Conservation (phyloP, 176 grass and related monocot species). For the Bonia amplexicaulis region DNA sequence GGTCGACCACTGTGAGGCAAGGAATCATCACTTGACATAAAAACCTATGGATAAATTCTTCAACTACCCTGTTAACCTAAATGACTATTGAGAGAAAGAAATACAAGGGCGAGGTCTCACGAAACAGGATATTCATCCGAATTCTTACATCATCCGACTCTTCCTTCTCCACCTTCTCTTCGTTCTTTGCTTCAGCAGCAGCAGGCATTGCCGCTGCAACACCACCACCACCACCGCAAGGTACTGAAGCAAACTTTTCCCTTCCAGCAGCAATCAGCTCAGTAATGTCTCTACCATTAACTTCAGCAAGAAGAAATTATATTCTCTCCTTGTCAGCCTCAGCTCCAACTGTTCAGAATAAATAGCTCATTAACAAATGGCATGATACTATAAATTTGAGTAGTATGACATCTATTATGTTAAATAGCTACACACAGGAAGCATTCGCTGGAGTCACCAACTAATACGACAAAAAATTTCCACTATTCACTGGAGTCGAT, state of each 20-base stretch:
- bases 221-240: constrained; percentile 11
- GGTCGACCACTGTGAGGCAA: neutral
- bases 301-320: constrained; percentile 19
- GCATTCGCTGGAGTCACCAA: too few relatives aligned
- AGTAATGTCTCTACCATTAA: constrained; percentile 43
- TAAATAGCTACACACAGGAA: neutral
- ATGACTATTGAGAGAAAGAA: neutral
- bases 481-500: too few relatives aligned
- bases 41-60: neutral
- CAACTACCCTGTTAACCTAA: neutral
- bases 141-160: constrained; percentile 39
- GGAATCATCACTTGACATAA: neutral
- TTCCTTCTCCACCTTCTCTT: constrained; percentile 51
- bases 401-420: neutral
- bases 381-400: neutral
- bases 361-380: neutral
- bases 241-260: constrained; percentile 49
- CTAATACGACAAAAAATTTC: too few relatives aligned
- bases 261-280: constrained; percentile 36
- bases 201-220: constrained; percentile 10
- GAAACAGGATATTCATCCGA: neutral
- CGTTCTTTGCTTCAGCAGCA: constrained; percentile 44
- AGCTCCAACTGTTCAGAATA: constrained; percentile 20
- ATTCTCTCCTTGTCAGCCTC: constrained; percentile 29
- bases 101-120: neutral